phyloP scores from a whole-genome alignment of 768 basidiomycete species.

The Rickenella mellea region DNA sequence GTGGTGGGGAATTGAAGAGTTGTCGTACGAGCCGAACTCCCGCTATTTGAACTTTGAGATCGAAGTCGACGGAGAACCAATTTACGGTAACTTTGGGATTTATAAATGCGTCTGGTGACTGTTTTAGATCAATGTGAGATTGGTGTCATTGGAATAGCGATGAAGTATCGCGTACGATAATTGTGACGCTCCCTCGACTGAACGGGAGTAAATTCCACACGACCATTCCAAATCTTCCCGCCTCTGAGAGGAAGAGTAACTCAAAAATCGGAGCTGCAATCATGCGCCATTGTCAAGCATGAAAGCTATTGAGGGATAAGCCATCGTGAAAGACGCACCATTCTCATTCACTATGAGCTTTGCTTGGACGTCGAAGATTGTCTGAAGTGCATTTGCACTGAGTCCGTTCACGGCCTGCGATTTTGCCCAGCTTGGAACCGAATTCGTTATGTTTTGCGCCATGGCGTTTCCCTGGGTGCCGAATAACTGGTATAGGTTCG shows the following conservation, averaged over 20 bases:
- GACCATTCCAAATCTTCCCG: constrained; percentile 37
- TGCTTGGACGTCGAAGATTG: constrained; percentile 37
- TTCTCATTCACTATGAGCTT: constrained; percentile 36
- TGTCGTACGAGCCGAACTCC: constrained; percentile 33
- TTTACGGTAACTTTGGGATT: constrained; percentile 39
- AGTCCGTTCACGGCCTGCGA: constrained; percentile 31
- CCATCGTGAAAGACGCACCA: no score
- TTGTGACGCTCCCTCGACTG: constrained; percentile 40
- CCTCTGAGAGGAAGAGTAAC: constrained; percentile 38
- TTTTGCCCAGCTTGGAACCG: constrained; percentile 32
- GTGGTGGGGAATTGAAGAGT: constrained; percentile 25
- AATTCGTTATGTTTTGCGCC: constrained; percentile 27
- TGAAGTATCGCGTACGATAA: constrained; percentile 24
- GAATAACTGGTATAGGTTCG: constrained; percentile 40
- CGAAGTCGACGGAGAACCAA: constrained; percentile 40
- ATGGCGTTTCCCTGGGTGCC: constrained; percentile 22
- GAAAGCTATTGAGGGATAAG: neutral
- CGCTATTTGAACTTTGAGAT: constrained; percentile 41
- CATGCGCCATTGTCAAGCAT: constrained; percentile 1
- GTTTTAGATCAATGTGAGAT: neutral
- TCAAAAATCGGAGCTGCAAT: constrained; percentile 34
- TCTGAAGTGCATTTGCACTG: constrained; percentile 30
- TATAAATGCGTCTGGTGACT: constrained; percentile 39
- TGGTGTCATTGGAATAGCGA: no score
- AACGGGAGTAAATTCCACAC: constrained; percentile 50